phyloP scores from a whole-genome alignment of 2,329 filamentous ascomycete genomes.

The Elsinoe australis region DNA sequence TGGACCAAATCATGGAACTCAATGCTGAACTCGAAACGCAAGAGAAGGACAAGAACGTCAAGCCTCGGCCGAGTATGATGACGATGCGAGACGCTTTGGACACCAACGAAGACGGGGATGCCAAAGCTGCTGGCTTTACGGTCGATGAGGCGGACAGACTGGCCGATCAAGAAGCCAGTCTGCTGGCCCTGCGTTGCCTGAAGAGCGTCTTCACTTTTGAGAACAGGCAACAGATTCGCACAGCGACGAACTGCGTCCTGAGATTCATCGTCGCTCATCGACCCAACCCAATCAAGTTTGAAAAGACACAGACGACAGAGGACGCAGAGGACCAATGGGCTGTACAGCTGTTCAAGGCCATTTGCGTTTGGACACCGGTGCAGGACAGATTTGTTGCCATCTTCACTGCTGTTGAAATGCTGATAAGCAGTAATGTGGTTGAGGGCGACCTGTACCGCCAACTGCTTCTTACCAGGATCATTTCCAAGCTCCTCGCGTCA shows the following conservation, averaged over 20 bases:
- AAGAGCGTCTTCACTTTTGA: conserved; percentile 78
- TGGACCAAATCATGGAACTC: conserved; percentile 60
- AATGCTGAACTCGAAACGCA: conserved; percentile 59
- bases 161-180: conserved; percentile 79
- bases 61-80: conserved; percentile 68
- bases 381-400: conserved; percentile 91
- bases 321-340: conserved; percentile 60
- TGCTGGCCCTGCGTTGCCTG: conserved; percentile 77
- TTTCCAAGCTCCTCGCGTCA: conserved; percentile 75
- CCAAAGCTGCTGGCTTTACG: conserved; percentile 64
- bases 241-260: conserved; percentile 65
- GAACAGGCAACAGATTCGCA: conserved; percentile 72
- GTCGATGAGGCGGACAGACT: conserved; percentile 81
- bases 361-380: conserved; percentile 82
- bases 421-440: conserved; percentile 59
- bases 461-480: conserved; percentile 65
- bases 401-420: conserved; percentile 68
- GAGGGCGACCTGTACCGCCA: conserved; percentile 68
- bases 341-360: conserved; percentile 68
- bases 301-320: conserved; percentile 37
- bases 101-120: conserved; percentile 52
- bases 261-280: conserved; percentile 53
- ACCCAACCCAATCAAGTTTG: conserved; percentile 23
- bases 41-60: conserved; percentile 56
- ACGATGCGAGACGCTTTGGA: conserved; percentile 68